Percentiles rank a stretch among this genome's conserved stretches.
Evolutionary conservation across 768 basidiomycete species (phyloP).

Genomic region (Tremella yokohamensis): DNA sequence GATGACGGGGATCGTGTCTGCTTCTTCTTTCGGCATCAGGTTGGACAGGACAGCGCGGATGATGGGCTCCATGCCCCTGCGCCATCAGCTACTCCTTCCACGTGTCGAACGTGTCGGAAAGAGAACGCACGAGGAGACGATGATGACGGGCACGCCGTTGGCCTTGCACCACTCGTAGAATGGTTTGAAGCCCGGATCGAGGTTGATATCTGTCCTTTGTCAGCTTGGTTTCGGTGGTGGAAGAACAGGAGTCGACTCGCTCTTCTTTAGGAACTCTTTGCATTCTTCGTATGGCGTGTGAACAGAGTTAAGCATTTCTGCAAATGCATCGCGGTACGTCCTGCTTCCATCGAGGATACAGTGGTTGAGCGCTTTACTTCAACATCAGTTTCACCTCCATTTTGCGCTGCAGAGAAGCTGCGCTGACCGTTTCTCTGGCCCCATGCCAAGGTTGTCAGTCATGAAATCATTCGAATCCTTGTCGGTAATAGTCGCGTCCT

Average conservation of each 20-base stretch:
- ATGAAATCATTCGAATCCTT: constrained; percentile 89
- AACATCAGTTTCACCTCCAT: background rate
- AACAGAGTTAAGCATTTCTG: constrained; percentile 78
- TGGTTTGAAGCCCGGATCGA: constrained; percentile 82
- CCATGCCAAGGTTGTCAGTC: constrained; percentile 87
- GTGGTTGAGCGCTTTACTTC: constrained; percentile 64
- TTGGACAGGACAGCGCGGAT: constrained; percentile 87
- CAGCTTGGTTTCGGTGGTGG: background rate
- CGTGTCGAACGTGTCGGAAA: background rate
- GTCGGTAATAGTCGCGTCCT: constrained; percentile 74
- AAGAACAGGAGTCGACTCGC: constrained; percentile 53
- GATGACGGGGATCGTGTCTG: constrained; percentile 81
- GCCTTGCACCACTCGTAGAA: constrained; percentile 81
- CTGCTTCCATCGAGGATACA: constrained; percentile 64
- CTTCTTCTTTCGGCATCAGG: constrained; percentile 69
- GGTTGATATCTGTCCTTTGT: constrained; percentile 63
- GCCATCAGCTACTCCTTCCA: constrained; percentile 1
- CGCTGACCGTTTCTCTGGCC: constrained; percentile 62
- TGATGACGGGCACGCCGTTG: constrained; percentile 78
- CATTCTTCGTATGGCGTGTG: constrained; percentile 77
- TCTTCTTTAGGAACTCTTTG: constrained; percentile 67
- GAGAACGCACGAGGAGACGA: constrained; percentile 73
- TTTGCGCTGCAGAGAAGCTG: background rate
- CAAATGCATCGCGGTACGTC: constrained; percentile 83
- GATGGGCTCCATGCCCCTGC: constrained; percentile 85